A percentile compares a stretch with the other conserved stretches of the same genome.
These are phyloP conservation scores for Starmera caribaea DNA, from an alignment of 805 yeast species.

Conservation along the genomic window DNA sequence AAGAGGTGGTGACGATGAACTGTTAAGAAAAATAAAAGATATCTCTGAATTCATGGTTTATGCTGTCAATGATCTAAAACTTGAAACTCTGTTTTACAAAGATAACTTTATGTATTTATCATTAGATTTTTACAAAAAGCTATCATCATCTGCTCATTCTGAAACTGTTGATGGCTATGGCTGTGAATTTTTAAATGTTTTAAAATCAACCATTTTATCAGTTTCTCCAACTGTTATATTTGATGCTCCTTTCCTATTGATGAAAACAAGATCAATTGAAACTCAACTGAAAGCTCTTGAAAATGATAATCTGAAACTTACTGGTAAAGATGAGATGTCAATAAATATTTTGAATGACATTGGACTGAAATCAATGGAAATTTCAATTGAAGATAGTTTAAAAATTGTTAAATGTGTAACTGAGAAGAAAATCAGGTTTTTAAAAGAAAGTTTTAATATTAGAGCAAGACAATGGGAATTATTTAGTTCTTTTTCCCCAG, in stretches of 20 bases:
- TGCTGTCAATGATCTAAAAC: slow-evolving; percentile 64
- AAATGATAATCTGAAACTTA: slow-evolving; percentile 14
- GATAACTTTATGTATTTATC: slow-evolving; percentile 55
- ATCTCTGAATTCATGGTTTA: slow-evolving; percentile 75
- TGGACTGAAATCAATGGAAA: slow-evolving; percentile 4
- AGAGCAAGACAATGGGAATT: slow-evolving; percentile 60
- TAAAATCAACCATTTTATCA: slow-evolving; percentile 51
- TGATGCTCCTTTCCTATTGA: slow-evolving; percentile 55
- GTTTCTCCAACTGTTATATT: slow-evolving; percentile 80
- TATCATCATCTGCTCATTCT: slow-evolving; percentile 7
- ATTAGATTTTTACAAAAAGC: slow-evolving; percentile 23
- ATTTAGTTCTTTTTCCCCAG: slow-evolving; percentile 38
- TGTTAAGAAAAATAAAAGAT: slow-evolving; percentile 59
- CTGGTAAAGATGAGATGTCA: slow-evolving; percentile 10
- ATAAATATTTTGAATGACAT: slow-evolving; percentile 19
- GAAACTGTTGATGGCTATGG: slow-evolving; percentile 22
- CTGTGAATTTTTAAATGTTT: slow-evolving; percentile 26
- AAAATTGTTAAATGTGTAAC: slow-evolving; percentile 22
- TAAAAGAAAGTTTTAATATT: slow-evolving; percentile 22
- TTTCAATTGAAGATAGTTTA: slow-evolving; percentile 19
- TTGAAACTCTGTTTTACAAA: slow-evolving; percentile 67
- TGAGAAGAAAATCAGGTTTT: slow-evolving; percentile 20
- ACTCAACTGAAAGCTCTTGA: slow-evolving; percentile 18
- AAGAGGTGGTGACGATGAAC: slow-evolving; percentile 65
- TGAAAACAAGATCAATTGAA: slow-evolving; percentile 46